Conservation (phyloP, 768 basidiomycete species). For the Melanogaster broomeanus region DNA sequence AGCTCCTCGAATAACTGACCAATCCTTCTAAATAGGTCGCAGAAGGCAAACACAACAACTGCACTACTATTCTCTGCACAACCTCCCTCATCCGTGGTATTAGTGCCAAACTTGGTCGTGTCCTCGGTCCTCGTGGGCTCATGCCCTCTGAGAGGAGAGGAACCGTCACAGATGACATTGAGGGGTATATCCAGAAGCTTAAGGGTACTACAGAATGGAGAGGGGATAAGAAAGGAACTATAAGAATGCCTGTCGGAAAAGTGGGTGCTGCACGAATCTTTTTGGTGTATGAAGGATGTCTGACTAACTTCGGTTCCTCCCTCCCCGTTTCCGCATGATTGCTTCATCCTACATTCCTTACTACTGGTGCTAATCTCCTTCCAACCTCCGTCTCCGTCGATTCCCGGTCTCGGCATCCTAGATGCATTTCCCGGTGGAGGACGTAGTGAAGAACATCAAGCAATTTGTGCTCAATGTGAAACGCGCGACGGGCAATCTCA, state of each 20-base stretch:
- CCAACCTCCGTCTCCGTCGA: not conserved
- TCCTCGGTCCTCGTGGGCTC: constrained; percentile 85
- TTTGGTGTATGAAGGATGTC: not conserved
- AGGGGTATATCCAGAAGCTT: constrained; percentile 75
- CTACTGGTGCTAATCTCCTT: constrained; percentile 1
- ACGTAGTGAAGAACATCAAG: constrained; percentile 77
- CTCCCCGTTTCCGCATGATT: not conserved
- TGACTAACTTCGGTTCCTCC: not conserved
- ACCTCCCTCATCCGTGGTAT: constrained; percentile 78
- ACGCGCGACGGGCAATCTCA: constrained; percentile 69
- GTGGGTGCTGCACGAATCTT: constrained; percentile 41
- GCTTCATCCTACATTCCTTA: not conserved
- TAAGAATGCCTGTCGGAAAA: constrained; percentile 79
- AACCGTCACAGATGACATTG: constrained; percentile 90
- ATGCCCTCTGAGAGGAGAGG: constrained; percentile 96
- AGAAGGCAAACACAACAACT: constrained; percentile 68
- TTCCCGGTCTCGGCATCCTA: constrained; percentile 27
- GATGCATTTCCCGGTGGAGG: constrained; percentile 73
- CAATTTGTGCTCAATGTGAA: constrained; percentile 77
- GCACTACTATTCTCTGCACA: constrained; percentile 81
- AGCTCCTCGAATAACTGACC: not conserved
- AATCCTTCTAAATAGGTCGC: constrained; percentile 52
- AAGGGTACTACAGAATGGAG: constrained; percentile 91
- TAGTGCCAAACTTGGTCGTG: constrained; percentile 75
- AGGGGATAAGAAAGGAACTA: constrained; percentile 83